Conservation (phyloP, 2,329 filamentous ascomycete species). For the Didymellaceae sp. region DNA sequence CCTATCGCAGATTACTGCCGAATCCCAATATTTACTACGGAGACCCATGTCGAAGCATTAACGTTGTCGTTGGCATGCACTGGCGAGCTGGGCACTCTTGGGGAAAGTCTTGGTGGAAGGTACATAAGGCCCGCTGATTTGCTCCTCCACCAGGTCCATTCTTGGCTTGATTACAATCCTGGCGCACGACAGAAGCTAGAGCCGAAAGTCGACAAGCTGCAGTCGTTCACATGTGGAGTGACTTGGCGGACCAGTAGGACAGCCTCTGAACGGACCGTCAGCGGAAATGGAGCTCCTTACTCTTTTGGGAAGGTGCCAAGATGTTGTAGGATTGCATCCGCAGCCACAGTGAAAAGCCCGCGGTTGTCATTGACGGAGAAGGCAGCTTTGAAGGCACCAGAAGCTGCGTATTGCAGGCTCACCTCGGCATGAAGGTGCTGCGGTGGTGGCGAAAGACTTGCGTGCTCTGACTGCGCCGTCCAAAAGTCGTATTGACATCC, state of each 20-base stretch:
- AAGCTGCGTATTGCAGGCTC: background rate
- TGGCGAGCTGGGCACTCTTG: slow-evolving; percentile 28
- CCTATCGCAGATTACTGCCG: slow-evolving; percentile 40
- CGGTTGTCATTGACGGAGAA: slow-evolving; percentile 5
- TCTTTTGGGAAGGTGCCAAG: slow-evolving; percentile 32
- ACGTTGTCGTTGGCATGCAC: slow-evolving; percentile 23
- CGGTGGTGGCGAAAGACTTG: slow-evolving; percentile 6
- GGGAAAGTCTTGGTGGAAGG: slow-evolving; percentile 23
- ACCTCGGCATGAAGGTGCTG: background rate
- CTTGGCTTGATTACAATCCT: slow-evolving; percentile 28
- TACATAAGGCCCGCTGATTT: slow-evolving; percentile 18
- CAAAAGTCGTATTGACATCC: background rate
- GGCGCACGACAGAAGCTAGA: slow-evolving; percentile 20
- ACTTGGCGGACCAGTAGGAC: slow-evolving; percentile 12
- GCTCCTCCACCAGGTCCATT: slow-evolving; percentile 12
- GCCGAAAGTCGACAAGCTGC: slow-evolving; percentile 12
- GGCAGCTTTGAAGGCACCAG: slow-evolving; percentile 3
- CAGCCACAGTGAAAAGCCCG: slow-evolving; percentile 14
- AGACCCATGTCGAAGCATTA: slow-evolving; percentile 29
- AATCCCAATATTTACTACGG: slow-evolving; percentile 39
- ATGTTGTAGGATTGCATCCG: slow-evolving; percentile 5
- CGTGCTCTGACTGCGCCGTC: background rate
- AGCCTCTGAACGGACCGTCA: slow-evolving; percentile 1
- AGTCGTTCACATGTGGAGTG: slow-evolving; percentile 12
- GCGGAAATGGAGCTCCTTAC: slow-evolving; percentile 1